These are phyloP conservation scores for Alternaria brassicicola DNA, from an alignment of 2,329 filamentous ascomycete species.

Conservation along the genomic window DNA sequence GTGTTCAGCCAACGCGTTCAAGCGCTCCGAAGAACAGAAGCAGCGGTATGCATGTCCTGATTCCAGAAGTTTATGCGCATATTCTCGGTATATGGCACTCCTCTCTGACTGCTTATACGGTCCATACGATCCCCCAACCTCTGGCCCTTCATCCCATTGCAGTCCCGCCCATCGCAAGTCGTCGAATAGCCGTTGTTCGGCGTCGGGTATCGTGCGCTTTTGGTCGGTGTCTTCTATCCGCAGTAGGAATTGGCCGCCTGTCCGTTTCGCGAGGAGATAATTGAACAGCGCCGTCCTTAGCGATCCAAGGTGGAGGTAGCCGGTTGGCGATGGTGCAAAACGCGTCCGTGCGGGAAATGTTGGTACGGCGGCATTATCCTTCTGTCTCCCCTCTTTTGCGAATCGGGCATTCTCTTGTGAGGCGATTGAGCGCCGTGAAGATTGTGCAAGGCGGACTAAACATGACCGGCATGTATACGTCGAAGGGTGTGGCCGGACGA, in stretches of 20 bases:
- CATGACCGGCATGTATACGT: conserved; percentile 41
- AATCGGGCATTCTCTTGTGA: conserved; percentile 3
- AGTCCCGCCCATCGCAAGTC: conserved; percentile 90
- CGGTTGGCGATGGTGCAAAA: conserved; percentile 95
- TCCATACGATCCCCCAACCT: conserved; percentile 78
- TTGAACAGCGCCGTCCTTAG: conserved; percentile 94
- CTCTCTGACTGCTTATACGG: conserved; percentile 91
- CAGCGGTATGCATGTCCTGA: conserved; percentile 85
- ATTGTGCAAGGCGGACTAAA: conserved; percentile 26
- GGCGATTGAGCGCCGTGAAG: conserved; percentile 23
- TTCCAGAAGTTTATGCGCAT: conserved; percentile 72
- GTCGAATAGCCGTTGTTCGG: conserved; percentile 76
- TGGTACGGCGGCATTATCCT: conserved; percentile 31
- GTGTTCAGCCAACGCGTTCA: conserved; percentile 69
- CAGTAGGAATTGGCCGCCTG: conserved; percentile 86
- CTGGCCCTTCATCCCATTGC: conserved; percentile 91
- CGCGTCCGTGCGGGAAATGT: conserved; percentile 65
- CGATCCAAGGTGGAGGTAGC: conserved; percentile 90
- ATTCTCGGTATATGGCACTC: conserved; percentile 71
- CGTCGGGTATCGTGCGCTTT: conserved; percentile 79
- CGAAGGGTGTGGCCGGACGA: conserved; percentile 31
- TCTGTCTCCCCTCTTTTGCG: conserved; percentile 1
- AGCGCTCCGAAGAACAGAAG: conserved; percentile 79
- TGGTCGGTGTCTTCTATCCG: conserved; percentile 96
- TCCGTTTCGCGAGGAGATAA: conserved; percentile 85